Percentiles rank a stretch among this genome's conserved stretches.
These are phyloP conservation scores for Blastobotrys ciferrii DNA, from an alignment of 1,139 yeast species.

Conservation along the genomic window DNA sequence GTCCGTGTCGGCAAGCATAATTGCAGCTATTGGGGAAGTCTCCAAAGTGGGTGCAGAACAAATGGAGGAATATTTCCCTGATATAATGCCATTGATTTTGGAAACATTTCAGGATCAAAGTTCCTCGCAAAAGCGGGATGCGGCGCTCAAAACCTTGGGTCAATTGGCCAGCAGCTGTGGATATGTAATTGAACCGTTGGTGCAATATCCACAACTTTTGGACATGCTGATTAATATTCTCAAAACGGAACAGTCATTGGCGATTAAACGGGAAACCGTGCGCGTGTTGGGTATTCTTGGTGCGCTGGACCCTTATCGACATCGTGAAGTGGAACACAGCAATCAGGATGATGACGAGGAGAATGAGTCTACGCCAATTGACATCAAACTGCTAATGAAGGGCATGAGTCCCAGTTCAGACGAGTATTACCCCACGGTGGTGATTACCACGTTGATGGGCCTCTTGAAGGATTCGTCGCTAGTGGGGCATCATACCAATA, in stretches of 20 bases:
- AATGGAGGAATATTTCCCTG: conserved; percentile 65
- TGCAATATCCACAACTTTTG: conserved; percentile 86
- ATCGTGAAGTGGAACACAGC: conserved; percentile 84
- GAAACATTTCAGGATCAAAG: conserved; percentile 92
- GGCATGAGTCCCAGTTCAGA: conserved; percentile 94
- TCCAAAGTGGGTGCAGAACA: conserved; percentile 88
- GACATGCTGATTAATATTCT: conserved; percentile 79
- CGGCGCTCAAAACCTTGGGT: conserved; percentile 84
- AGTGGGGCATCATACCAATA: conserved; percentile 83
- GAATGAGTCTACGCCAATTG: conserved; percentile 85
- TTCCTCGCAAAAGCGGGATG: conserved; percentile 79
- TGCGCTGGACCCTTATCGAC: conserved; percentile 94
- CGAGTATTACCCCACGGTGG: conserved; percentile 95
- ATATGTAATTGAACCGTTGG: conserved; percentile 87
- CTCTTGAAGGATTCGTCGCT: conserved; percentile 82
- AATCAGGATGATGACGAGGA: conserved; percentile 49
- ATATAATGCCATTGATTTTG: conserved; percentile 81
- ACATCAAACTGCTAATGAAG: conserved; percentile 83
- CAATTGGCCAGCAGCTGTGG: conserved; percentile 90
- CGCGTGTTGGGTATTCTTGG: conserved; percentile 88
- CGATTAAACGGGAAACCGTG: conserved; percentile 82
- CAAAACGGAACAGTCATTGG: conserved; percentile 72
- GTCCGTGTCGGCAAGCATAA: conserved; percentile 81
- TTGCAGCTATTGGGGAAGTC: conserved; percentile 86
- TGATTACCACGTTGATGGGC: conserved; percentile 77